Evolutionary conservation across 495 filamentous ascomycete genomes (phyloP), one percentile per base, ranked within the genome.

Genomic region (Penicillium macrosclerotiorum): DNA sequence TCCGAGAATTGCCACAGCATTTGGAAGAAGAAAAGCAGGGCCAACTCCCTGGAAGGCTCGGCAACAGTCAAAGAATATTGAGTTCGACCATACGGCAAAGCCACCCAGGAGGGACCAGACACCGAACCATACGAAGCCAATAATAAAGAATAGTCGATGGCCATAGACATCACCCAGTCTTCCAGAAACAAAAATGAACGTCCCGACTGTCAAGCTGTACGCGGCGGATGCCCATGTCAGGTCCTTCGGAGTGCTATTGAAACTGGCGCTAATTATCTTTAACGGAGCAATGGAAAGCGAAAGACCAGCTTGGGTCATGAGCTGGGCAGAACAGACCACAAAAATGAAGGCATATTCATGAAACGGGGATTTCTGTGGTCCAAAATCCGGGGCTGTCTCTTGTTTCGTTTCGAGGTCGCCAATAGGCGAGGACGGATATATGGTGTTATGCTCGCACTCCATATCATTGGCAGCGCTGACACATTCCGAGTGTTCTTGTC

Each of bases 81-180:
- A 56, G 29, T 45, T 53, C 3, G 52, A 62, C 37, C 55, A 60
- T 31, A 68, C 60, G 26, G 50, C 49, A 33, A 79, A 69, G 19
- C 84, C 84, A 3, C 72, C 75, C 16, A 84, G 42, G 3, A 77
- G 52, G 6, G 78, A 78, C 81, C 80, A 87, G 14, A 82, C 19
- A 1, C 69, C 65, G 27, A 81, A 77, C 82, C 82, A 88, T 8
- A 73, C 34, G 43, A 76, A 82, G 1, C 83, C 85, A 11, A 71
- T 42, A 14, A 81, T 62, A 29, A 87, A 81, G 37, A 86, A 51
- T 1, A 68, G 65, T 44, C 81, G 80, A 51, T 85, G 75, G 12
- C 84, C 85, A 49, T 77, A 80, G 3, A 79, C 62, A 46, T 87
- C 85, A 5, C 85, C 85, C 9, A 86, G 62, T 19, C 82, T 71